Percentiles rank a stretch among this genome's conserved stretches.
phyloP scores from a whole-genome alignment of 2,329 filamentous ascomycete species.

The Hypocrella siamensis region DNA sequence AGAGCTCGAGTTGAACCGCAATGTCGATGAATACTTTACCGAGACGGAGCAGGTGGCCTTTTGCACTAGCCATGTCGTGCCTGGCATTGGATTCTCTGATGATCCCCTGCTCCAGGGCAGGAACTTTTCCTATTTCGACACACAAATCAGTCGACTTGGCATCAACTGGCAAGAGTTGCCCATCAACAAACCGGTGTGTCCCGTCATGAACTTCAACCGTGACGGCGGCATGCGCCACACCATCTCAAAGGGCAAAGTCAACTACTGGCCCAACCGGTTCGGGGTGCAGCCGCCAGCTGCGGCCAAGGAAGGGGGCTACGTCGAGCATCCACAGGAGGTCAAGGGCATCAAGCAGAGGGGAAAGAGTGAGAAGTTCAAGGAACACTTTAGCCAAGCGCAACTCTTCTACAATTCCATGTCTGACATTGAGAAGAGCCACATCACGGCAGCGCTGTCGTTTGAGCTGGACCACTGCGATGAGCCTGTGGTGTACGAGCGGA shows the following conservation, averaged over 20 bases:
- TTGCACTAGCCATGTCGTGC: slow-evolving; percentile 65
- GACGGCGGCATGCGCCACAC: slow-evolving; percentile 24
- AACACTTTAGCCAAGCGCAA: slow-evolving; percentile 65
- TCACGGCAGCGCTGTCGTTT: slow-evolving; percentile 58
- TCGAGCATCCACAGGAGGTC: slow-evolving; percentile 47
- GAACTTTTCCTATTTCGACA: slow-evolving; percentile 53
- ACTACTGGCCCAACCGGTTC: slow-evolving; percentile 13
- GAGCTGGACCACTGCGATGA: slow-evolving; percentile 76
- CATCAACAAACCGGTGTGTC: slow-evolving; percentile 61
- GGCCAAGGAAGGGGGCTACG: slow-evolving; percentile 47
- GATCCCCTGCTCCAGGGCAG: slow-evolving; percentile 61
- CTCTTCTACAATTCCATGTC: slow-evolving; percentile 71
- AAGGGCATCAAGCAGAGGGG: slow-evolving; percentile 55
- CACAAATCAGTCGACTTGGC: slow-evolving; percentile 38
- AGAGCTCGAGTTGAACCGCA: slow-evolving; percentile 64
- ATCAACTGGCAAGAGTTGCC: slow-evolving; percentile 64
- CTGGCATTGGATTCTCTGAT: slow-evolving; percentile 62
- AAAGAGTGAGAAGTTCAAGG: slow-evolving; percentile 57
- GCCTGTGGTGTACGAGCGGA: slow-evolving; percentile 55
- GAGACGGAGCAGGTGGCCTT: slow-evolving; percentile 76
- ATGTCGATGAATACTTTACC: slow-evolving; percentile 67
- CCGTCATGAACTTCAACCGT: slow-evolving; percentile 61
- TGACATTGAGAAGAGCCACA: slow-evolving; percentile 50
- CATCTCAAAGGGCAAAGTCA: slow-evolving; percentile 4
- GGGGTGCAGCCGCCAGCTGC: slow-evolving; percentile 51